These are phyloP conservation scores for Geum urbanum DNA, from an alignment of 306 rosid species.

Conservation along the genomic window DNA sequence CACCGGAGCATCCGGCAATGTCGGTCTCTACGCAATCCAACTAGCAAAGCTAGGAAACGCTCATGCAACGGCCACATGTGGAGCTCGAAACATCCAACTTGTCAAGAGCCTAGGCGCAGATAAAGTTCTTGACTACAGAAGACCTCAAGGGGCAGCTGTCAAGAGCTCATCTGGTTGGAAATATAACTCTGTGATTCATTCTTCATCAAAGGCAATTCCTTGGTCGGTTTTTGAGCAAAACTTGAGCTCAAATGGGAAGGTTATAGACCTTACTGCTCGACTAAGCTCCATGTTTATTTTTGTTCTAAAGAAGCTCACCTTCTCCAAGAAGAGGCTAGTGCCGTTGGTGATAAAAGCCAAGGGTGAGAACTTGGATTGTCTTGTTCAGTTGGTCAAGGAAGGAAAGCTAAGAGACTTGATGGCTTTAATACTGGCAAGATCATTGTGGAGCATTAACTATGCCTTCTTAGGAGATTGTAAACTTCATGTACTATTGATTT, in stretches of 20 bases:
- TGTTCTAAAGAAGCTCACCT: constrained; percentile 54
- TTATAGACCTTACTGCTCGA: constrained; percentile 49
- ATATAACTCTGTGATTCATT: constrained; percentile 53
- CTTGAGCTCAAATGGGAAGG: constrained; percentile 45
- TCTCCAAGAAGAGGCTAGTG: constrained; percentile 55
- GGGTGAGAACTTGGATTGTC: constrained; percentile 45
- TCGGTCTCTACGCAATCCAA: constrained; percentile 58
- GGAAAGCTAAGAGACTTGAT: constrained; percentile 59
- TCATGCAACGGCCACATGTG: constrained; percentile 69
- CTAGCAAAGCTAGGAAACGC: constrained; percentile 60
- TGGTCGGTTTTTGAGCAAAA: constrained; percentile 61
- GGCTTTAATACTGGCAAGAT: constrained; percentile 67
- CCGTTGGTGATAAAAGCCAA: constrained; percentile 32
- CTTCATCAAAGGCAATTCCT: constrained; percentile 40
- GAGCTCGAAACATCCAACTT: constrained; percentile 53
- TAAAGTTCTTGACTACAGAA: constrained; percentile 66
- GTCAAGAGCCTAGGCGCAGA: constrained; percentile 67
- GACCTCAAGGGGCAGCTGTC: constrained; percentile 54
- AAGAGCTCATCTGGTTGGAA: constrained; percentile 62
- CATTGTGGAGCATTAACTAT: constrained; percentile 39
- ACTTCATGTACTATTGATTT: neutral
- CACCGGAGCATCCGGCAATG: constrained; percentile 62
- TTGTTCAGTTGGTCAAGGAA: constrained; percentile 48
- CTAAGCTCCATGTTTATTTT: constrained; percentile 24
- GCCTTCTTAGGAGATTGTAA: neutral